Conservation (phyloP, 208 protist genomes). For the Acanthamoeba castellanii region DNA sequence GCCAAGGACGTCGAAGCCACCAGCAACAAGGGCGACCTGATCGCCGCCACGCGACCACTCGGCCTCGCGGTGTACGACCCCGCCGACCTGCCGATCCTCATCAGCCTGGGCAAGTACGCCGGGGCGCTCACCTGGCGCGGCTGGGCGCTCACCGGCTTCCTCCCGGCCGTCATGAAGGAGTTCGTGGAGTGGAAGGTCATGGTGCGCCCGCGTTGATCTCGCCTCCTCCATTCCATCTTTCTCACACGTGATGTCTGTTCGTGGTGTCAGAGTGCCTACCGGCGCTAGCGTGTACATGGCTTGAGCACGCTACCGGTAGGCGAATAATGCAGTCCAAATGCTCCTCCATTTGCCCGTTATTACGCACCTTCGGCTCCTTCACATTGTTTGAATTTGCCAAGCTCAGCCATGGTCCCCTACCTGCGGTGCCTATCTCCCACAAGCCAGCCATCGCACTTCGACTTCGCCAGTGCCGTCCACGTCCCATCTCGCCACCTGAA, state of each 20-base stretch:
- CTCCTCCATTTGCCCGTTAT: too few species aligned
- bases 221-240: neutral
- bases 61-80: neutral
- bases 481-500: too few species aligned
- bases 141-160: constrained; percentile 79
- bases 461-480: too few species aligned
- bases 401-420: too few species aligned
- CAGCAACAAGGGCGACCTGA: too few species aligned
- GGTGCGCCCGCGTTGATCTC: constrained; percentile 75
- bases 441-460: too few species aligned
- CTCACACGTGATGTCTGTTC: neutral
- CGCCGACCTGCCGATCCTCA: neutral
- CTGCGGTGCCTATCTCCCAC: too few species aligned
- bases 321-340: too few species aligned
- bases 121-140: constrained; percentile 77
- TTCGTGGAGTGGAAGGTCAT: constrained; percentile 82
- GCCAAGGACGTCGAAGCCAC: neutral
- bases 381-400: too few species aligned
- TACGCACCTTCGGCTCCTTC: too few species aligned
- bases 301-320: too few species aligned
- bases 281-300: neutral
- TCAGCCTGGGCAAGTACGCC: constrained; percentile 79
- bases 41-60: neutral
- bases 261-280: neutral
- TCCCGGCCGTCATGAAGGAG: constrained; percentile 80